Conservation (phyloP, 305 asterid species). For the Stenogyne calaminthoides region DNA sequence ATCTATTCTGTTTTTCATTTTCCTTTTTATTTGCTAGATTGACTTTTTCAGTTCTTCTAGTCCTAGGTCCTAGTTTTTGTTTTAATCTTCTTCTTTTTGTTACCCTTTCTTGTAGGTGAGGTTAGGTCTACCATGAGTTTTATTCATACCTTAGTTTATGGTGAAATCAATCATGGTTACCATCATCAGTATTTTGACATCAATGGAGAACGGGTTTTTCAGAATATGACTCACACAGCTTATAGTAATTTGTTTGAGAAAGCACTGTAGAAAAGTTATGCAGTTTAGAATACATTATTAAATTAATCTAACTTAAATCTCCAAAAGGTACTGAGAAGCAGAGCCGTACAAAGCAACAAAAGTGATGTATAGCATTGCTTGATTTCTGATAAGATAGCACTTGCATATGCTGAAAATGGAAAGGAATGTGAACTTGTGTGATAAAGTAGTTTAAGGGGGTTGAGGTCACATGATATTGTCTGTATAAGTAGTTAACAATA, state of each 20-base stretch:
- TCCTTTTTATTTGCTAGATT: neutral
- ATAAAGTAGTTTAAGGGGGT: neutral
- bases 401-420: neutral
- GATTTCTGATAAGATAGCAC: no score
- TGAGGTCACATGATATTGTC: neutral
- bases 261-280: neutral
- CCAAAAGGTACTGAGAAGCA: neutral
- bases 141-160: neutral
- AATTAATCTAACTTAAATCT: neutral
- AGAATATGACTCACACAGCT: neutral
- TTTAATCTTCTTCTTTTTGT: neutral
- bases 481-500: neutral
- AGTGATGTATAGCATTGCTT: neutral
- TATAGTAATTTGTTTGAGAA: neutral
- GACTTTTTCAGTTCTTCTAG: neutral
- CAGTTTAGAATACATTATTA: neutral
- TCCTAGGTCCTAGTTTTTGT: neutral
- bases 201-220: neutral
- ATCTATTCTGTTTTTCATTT: neutral
- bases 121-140: conserved; percentile 1
- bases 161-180: neutral
- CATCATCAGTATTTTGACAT: conserved; percentile 12
- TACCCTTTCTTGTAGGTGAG: neutral
- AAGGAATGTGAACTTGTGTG: neutral
- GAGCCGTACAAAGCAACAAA: neutral